Evolutionary conservation across 352 stramenopile genomes (phyloP).

Genomic region (Globisporangium spiculum): DNA sequence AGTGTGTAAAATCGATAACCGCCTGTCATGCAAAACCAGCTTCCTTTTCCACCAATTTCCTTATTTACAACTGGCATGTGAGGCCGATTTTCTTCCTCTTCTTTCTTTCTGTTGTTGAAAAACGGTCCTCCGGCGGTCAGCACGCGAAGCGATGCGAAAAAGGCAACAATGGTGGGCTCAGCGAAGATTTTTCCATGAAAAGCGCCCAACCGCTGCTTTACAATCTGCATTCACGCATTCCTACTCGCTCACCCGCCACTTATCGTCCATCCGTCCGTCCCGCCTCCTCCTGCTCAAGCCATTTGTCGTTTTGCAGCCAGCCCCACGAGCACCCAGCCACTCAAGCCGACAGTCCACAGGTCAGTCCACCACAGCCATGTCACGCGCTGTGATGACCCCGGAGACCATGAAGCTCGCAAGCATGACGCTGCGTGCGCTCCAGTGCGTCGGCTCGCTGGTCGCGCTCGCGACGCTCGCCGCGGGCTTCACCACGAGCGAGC

Average conservation of each 20-base stretch:
- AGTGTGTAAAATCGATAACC: too few relatives aligned
- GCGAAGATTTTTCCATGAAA: not conserved
- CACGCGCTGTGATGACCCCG: constrained; percentile 21
- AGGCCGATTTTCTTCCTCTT: not conserved
- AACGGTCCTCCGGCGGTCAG: not conserved
- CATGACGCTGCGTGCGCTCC: constrained; percentile 26
- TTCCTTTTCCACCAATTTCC: too few relatives aligned
- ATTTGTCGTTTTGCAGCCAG: not conserved
- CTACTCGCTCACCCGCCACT: not conserved
- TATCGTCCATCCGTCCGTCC: not conserved
- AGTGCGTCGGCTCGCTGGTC: constrained; percentile 30
- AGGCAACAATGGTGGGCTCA: not conserved
- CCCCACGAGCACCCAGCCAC: not conserved
- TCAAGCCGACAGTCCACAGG: not conserved
- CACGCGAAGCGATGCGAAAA: not conserved
- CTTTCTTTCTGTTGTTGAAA: not conserved
- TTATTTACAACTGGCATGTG: not conserved
- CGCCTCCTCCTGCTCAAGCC: not conserved
- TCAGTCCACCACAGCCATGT: not conserved
- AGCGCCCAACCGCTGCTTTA: not conserved
- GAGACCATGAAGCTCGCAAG: constrained; percentile 24
- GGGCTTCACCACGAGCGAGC: constrained; percentile 12
- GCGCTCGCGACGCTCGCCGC: constrained; percentile 13
- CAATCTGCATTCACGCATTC: not conserved
- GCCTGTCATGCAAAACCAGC: too few relatives aligned